phyloP scores from a whole-genome alignment of 768 basidiomycete genomes.

The Suillus ampliporus region DNA sequence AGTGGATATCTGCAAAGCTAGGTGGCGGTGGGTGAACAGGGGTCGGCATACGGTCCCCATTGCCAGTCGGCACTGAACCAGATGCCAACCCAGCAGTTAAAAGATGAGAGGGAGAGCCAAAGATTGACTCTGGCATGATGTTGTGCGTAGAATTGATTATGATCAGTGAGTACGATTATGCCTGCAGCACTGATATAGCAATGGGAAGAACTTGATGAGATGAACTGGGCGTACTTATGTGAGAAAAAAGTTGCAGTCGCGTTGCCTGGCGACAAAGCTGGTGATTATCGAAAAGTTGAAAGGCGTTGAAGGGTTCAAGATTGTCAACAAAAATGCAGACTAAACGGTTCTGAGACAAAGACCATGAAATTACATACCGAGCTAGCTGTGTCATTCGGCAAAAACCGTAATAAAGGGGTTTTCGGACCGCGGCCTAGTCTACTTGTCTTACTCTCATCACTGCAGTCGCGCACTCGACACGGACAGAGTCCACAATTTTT shows the following conservation, averaged over 20 bases:
- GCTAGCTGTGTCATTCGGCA: background rate
- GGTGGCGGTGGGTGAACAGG: slow-evolving; percentile 20
- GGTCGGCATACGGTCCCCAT: slow-evolving; percentile 5
- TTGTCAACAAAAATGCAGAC: background rate
- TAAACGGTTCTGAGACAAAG: background rate
- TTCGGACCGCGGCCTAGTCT: too few species aligned
- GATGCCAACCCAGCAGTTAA: slow-evolving; percentile 10
- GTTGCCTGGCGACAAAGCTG: too few species aligned
- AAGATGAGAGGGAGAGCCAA: slow-evolving; percentile 33
- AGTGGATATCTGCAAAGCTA: slow-evolving; percentile 50
- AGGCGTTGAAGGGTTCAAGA: background rate
- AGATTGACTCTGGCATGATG: slow-evolving; percentile 35
- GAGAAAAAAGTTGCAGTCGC: background rate
- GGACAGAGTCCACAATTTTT: too few species aligned
- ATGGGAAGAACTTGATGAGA: background rate
- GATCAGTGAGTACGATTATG: background rate
- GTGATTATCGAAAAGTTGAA: background rate
- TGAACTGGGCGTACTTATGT: background rate
- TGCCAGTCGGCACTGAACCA: background rate
- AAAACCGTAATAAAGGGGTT: slow-evolving; percentile 1
- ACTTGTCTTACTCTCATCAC: too few species aligned
- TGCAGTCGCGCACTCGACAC: too few species aligned
- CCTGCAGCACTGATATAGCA: background rate
- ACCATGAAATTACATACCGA: background rate
- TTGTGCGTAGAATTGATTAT: background rate